These are phyloP conservation scores for Sugiyamaella xylanicola DNA, from an alignment of 1,139 yeast species.

Conservation along the genomic window DNA sequence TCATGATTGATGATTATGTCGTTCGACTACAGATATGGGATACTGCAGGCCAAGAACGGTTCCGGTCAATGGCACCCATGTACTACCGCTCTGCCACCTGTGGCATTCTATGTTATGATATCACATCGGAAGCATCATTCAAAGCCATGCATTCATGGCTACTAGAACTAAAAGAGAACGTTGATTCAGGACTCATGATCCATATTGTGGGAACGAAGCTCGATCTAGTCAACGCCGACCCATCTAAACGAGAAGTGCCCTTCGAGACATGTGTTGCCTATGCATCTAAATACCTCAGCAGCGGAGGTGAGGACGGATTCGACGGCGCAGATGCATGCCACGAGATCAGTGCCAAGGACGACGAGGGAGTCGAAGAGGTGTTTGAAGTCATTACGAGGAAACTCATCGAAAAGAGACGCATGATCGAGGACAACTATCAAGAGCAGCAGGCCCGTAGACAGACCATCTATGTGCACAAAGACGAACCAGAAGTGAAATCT, in stretches of 20 bases:
- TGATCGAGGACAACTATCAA: constrained; percentile 31
- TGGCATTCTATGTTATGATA: constrained; percentile 87
- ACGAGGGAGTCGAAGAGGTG: constrained; percentile 44
- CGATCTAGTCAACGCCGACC: constrained; percentile 55
- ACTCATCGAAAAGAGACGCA: constrained; percentile 35
- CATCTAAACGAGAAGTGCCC: constrained; percentile 42
- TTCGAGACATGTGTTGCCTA: constrained; percentile 44
- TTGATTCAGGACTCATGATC: constrained; percentile 75
- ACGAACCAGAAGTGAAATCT: constrained; percentile 36
- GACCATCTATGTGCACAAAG: constrained; percentile 40
- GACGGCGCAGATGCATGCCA: constrained; percentile 41
- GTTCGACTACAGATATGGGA: constrained; percentile 94
- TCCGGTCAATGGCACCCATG: constrained; percentile 93
- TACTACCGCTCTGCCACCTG: constrained; percentile 94
- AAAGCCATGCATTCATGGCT: constrained; percentile 92
- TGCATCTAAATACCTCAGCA: constrained; percentile 39
- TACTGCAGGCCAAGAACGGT: constrained; percentile 92
- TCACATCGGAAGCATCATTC: constrained; percentile 90
- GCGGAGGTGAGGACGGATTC: constrained; percentile 32
- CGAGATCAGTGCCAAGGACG: constrained; percentile 44
- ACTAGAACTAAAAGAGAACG: constrained; percentile 84
- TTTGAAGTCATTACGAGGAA: constrained; percentile 42
- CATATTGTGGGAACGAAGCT: constrained; percentile 88
- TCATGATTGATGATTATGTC: constrained; percentile 79
- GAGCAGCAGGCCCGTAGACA: constrained; percentile 35